Percentiles rank a stretch among this genome's conserved stretches.
These are phyloP conservation scores for Gardenia jasminoides DNA, from an alignment of 257 asterid genomes.

Conservation along the genomic window DNA sequence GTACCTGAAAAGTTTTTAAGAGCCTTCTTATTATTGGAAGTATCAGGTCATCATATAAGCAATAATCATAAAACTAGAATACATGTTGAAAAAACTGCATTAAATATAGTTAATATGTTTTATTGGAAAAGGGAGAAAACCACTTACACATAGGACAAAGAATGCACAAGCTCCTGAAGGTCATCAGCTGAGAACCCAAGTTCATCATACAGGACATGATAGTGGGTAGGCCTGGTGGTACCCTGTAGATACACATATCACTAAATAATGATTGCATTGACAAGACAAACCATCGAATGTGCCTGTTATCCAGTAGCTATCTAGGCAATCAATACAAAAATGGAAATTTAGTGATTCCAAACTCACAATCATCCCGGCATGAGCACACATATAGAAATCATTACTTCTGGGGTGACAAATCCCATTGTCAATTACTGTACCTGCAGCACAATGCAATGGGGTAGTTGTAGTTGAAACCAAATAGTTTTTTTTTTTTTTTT, in stretches of 20 bases:
- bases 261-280: background rate
- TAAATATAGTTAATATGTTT: background rate
- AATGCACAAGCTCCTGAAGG: conserved; percentile 67
- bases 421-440: conserved; percentile 67
- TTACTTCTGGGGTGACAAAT: conserved; percentile 57
- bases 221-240: conserved; percentile 72
- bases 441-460: conserved; percentile 27
- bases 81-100: background rate
- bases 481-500: background rate
- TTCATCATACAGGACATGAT: conserved; percentile 70
- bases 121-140: background rate
- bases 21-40: background rate
- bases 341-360: background rate
- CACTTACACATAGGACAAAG: conserved; percentile 72
- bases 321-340: background rate
- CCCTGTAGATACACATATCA: conserved; percentile 43
- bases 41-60: background rate
- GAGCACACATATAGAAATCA: conserved; percentile 81
- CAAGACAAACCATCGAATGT: background rate
- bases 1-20: conserved; percentile 45
- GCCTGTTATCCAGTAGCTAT: background rate
- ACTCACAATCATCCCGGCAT: conserved; percentile 77
- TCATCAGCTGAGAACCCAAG: conserved; percentile 68
- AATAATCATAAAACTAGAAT: background rate
- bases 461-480: background rate